Base-by-base conservation (phyloP, 1,139 yeast species). In the Hyphopichia buzzinii region DNA sequence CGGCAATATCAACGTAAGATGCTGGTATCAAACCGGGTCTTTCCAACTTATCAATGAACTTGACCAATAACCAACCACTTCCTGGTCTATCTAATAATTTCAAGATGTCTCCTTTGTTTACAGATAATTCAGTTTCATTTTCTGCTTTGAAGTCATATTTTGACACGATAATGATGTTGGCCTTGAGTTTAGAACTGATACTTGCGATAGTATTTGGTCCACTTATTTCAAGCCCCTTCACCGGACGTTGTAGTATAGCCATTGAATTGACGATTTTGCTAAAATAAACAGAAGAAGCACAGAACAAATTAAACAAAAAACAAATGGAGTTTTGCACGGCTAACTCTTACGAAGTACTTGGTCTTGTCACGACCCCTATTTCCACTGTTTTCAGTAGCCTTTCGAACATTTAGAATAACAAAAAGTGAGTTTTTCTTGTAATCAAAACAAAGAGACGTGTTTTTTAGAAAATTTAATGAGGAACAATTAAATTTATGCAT, bases 61-160 rank as follows among this genome's bases (percentile, higher is more conserved):
- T 68, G 29, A 69, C 75, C 39, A 67, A 48, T 4, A 70, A 43
- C 76, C 76, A 70, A 2, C 75, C 76, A 40, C 64, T 60, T 3
- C 65, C 64, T 6, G 61, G 64, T 21, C 64, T 48, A 37, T 66
- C 71, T 28, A 70, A 45, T 30, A 69, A 54, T 45, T 68, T 70
- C 29, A 70, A 47, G 23, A 68, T 55, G 38, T 67, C 74, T 4
- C 75, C 75, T 42, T 66, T 65, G 11, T 48, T 49, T 4, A 67
- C 55, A 13, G 63, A 44, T 30, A 70, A 55, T 43, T 70, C 75
- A 26, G 52, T 50, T 4, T 44, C 37, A 29, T 52, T 50, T 45
- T 70, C 74, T 4, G 72, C 65, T 1, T 38, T 36, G 39, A 70
- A 70, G 21, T 54, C 44, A 45, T 49, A 67, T 43, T 68, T 69